Percentiles rank a stretch among this genome's conserved stretches.
Conservation (phyloP, 805 yeast genomes). For the Wickerhamomyces bisporus region DNA sequence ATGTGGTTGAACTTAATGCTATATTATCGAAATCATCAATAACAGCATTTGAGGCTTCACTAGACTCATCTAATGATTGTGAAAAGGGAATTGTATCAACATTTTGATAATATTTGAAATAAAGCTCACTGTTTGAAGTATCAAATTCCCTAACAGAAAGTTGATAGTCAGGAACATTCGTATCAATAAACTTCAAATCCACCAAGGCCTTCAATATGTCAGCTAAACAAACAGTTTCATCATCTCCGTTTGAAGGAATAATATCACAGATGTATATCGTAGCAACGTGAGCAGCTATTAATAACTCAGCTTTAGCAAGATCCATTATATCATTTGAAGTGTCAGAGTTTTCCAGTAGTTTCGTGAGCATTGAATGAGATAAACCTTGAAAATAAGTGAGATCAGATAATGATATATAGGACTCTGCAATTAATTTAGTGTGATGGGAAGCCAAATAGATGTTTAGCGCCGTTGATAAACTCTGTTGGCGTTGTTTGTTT, state of each 20-base stretch:
- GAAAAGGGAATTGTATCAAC: not conserved
- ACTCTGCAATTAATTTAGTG: not conserved
- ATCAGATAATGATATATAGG: not conserved
- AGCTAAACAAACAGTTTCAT: not conserved
- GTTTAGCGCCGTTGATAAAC: not conserved
- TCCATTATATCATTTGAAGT: not conserved
- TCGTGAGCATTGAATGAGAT: constrained; percentile 2
- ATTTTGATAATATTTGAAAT: constrained; percentile 4
- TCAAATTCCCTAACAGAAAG: not conserved
- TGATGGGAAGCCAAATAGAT: not conserved
- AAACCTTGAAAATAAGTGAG: constrained; percentile 2
- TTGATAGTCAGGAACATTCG: too few relatives aligned
- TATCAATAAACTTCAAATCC: too few relatives aligned
- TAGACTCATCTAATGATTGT: not conserved
- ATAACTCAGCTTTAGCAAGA: constrained; percentile 13
- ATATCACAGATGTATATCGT: constrained; percentile 4
- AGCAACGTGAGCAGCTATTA: constrained; percentile 8
- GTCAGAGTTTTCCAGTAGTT: constrained; percentile 1
- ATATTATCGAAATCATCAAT: constrained; percentile 27
- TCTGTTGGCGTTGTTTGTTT: not conserved
- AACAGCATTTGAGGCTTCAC: not conserved
- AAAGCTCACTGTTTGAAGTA: not conserved
- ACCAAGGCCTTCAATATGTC: too few relatives aligned
- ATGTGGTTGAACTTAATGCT: constrained; percentile 17
- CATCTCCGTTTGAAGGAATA: not conserved